Percentiles rank a stretch among this genome's conserved stretches.
Evolutionary conservation across 352 stramenopile genomes (phyloP).

Genomic region (Phytophthora gonapodyides): DNA sequence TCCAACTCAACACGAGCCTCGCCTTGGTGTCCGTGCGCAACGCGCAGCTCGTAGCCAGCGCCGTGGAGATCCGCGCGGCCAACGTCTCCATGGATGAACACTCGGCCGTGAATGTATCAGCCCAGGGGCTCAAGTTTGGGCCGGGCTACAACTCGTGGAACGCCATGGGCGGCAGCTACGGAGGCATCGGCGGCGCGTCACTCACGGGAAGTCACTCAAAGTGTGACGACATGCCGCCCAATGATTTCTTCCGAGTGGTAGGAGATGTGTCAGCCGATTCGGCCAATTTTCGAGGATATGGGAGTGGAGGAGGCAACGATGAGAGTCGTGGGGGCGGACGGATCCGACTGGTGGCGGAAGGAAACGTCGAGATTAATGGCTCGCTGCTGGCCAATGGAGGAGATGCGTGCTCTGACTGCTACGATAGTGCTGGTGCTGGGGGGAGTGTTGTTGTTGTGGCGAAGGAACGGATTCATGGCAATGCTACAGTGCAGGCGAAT

Average conservation of each 20-base stretch:
- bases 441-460: constrained; percentile 55
- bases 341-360: constrained; percentile 47
- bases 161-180: constrained; percentile 71
- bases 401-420: constrained; percentile 49
- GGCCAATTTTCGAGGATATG: constrained; percentile 82
- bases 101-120: constrained; percentile 64
- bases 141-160: constrained; percentile 81
- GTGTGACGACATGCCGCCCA: constrained; percentile 59
- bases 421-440: constrained; percentile 59
- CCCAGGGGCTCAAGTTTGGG: constrained; percentile 74
- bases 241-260: constrained; percentile 71
- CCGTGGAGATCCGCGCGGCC: constrained; percentile 57
- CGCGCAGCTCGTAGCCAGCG: constrained; percentile 57
- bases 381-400: constrained; percentile 70
- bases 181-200: constrained; percentile 74
- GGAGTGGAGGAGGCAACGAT: constrained; percentile 75
- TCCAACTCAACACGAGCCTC: constrained; percentile 45
- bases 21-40: constrained; percentile 49
- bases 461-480: constrained; percentile 45
- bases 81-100: constrained; percentile 47
- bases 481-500: constrained; percentile 51
- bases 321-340: constrained; percentile 63
- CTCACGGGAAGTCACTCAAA: constrained; percentile 38
- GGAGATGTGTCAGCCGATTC: constrained; percentile 56
- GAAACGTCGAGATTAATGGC: constrained; percentile 63